Conservation (phyloP, 1,284 basidiomycete species). For the Termitomyces sp. region DNA sequence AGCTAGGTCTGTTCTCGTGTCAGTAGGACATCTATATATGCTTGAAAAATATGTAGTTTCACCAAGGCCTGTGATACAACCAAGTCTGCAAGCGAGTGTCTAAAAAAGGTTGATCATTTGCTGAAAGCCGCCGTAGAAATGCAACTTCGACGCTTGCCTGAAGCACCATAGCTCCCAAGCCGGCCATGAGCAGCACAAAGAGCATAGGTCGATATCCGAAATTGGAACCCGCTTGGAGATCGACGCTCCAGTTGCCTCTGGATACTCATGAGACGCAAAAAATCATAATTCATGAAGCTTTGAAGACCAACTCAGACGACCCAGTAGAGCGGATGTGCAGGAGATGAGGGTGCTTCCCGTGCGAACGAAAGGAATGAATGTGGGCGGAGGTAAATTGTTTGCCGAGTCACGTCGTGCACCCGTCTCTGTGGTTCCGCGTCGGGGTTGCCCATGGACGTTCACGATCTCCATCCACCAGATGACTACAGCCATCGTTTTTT, state of each 20-base stretch:
- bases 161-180: slow-evolving; percentile 66
- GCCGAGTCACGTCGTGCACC: slow-evolving; percentile 1
- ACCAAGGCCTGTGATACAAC: slow-evolving; percentile 63
- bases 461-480: slow-evolving; percentile 71
- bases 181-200: slow-evolving; percentile 74
- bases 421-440: no score
- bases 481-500: slow-evolving; percentile 77
- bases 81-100: slow-evolving; percentile 53
- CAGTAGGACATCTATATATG: not conserved
- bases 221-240: slow-evolving; percentile 59
- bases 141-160: slow-evolving; percentile 38
- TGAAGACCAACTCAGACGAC: slow-evolving; percentile 28
- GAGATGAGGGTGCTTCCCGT: slow-evolving; percentile 19
- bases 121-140: not conserved
- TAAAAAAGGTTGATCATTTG: slow-evolving; percentile 18
- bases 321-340: slow-evolving; percentile 17
- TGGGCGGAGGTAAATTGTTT: not conserved
- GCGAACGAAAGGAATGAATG: slow-evolving; percentile 19
- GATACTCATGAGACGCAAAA: slow-evolving; percentile 3
- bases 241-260: slow-evolving; percentile 55
- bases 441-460: slow-evolving; percentile 54
- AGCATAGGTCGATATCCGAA: slow-evolving; percentile 72
- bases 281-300: slow-evolving; percentile 25
- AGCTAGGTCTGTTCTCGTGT: slow-evolving; percentile 45
- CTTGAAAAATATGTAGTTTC: slow-evolving; percentile 12